Base-by-base conservation (phyloP, 768 basidiomycete genomes). In the Mycena amicta region DNA sequence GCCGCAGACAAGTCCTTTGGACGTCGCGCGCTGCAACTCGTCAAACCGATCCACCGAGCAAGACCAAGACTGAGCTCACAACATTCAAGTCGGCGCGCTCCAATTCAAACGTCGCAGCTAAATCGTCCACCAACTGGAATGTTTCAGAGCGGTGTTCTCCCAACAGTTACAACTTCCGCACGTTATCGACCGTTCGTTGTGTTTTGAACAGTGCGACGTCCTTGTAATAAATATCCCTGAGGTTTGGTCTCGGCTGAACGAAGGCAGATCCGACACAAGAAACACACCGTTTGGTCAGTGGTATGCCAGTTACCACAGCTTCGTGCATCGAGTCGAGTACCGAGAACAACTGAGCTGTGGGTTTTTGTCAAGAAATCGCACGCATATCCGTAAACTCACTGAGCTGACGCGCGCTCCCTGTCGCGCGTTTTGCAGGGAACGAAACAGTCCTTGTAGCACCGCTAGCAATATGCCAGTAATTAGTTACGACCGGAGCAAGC, bases 1-100 rank as follows among this genome's bases (percentile, higher is more conserved):
- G 2, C 94, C 92, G 53, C 85, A 87, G 40, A 97, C 75, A 20
- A 98, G 83, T 0, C 96, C 96, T 72, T 98, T 98, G 0, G 92
- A 84, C 0, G 93, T 85, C 1, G 95, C 95, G 37, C 92, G 84
- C 94, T 97, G 63, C 27, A n/a, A 55, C 37, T 49, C 22, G 40
- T 49, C 13, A 28, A 25, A 39, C 18, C 49, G 2, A 26, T 12
- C 28, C 23, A 37, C 63, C 41, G 20, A 37, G 53, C 53, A 30
- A 20, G 12, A 8, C 22, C 43, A 45, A 23, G 8, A 23, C 43
- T 20, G 27, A 30, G 39, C 80, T 64, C 62, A 93, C 95, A 30
- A 98, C 85, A 66, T 90, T 88, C 53, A 98, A 77, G 65, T 92
- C 90, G 5, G 84, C 82, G 43, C 96, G 80, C 51, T 86, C 78